Evolutionary conservation across 2,329 filamentous ascomycete species (phyloP), one percentile per base, ranked within the genome.

Genomic region (Cercospora sojina): DNA sequence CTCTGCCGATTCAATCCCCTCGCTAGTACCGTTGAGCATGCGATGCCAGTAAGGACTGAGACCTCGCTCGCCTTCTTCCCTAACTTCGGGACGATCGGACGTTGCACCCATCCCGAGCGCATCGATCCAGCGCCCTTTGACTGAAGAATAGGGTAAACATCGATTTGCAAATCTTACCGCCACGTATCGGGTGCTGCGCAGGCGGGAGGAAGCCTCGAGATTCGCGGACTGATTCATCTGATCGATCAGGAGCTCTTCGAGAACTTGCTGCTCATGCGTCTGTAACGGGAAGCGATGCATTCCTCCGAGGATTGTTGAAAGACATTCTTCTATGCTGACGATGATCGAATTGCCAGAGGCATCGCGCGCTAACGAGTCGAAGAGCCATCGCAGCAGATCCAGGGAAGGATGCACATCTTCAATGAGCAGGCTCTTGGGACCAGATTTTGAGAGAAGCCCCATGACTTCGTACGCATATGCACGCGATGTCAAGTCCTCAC

Each of bases 381-480:
- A 96, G 0, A 98, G 84, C 90, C 92, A 98, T 59, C 85, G 86
- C 71, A 87, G 87, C 59, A 87, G 81, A 69, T 83, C 87, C 73
- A 83, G 84, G 12, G 82, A 78, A 2, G 81, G 77, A 32, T 70
- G 70, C 10, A 77, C 72, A 8, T 66, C 62, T 67, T 84, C 82
- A 3, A 83, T 75, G 2, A 87, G 73, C 3, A 88, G 80, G 71
- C 87, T 85, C 2, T 84, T 79, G 3, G 89, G 86, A 3, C 86
- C 87, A 70, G 88, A 87, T 63, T 85, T 86, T 0, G 91, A 88
- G 25, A 98, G 79, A 13, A 95, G 85, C 0, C 94, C 95, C 43
- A 98, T 92, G 0, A 91, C 93, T 77, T 98, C 94, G 77, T 97
- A 98, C 1, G 91, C 93, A 74, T 91, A 89, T 5, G 89, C 89